Conservation (phyloP, 805 yeast species). For the Hermanozyma aechmeae region DNA sequence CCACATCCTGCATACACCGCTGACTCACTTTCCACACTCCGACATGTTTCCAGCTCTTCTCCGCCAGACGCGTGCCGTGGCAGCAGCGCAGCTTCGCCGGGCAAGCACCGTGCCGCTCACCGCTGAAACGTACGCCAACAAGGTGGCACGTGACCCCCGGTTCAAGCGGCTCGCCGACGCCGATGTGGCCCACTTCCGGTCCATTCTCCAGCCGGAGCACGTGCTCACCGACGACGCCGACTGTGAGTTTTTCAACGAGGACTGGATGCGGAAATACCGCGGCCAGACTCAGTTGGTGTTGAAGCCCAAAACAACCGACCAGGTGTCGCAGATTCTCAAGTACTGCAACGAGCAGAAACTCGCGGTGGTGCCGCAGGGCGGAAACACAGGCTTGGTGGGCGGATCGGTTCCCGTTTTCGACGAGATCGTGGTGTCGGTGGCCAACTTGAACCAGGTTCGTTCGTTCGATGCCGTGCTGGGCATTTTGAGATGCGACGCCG, state of each 20-base stretch:
- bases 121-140: slow-evolving; percentile 55
- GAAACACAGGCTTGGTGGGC: slow-evolving; percentile 93
- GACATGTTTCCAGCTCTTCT: no score
- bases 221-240: slow-evolving; percentile 52
- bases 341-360: slow-evolving; percentile 70
- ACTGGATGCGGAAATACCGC: slow-evolving; percentile 87
- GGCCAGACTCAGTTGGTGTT: slow-evolving; percentile 80
- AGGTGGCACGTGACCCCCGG: slow-evolving; percentile 39
- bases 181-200: slow-evolving; percentile 54
- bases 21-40: no score
- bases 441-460: slow-evolving; percentile 67
- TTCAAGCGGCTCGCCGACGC: slow-evolving; percentile 44
- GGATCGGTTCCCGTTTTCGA: slow-evolving; percentile 91
- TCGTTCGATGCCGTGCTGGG: slow-evolving; percentile 79
- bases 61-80: no score
- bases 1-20: no score
- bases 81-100: no score
- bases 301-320: slow-evolving; percentile 74
- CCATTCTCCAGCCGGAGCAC: slow-evolving; percentile 44
- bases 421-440: slow-evolving; percentile 68
- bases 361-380: slow-evolving; percentile 95
- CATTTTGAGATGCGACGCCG: slow-evolving; percentile 82
- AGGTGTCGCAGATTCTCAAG: slow-evolving; percentile 65
- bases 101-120: slow-evolving; percentile 43
- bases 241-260: slow-evolving; percentile 69